Percentiles rank a stretch among this genome's conserved stretches.
These are phyloP conservation scores for Botrytis hyacinthi DNA, from an alignment of 2,329 filamentous ascomycete species.

Conservation along the genomic window DNA sequence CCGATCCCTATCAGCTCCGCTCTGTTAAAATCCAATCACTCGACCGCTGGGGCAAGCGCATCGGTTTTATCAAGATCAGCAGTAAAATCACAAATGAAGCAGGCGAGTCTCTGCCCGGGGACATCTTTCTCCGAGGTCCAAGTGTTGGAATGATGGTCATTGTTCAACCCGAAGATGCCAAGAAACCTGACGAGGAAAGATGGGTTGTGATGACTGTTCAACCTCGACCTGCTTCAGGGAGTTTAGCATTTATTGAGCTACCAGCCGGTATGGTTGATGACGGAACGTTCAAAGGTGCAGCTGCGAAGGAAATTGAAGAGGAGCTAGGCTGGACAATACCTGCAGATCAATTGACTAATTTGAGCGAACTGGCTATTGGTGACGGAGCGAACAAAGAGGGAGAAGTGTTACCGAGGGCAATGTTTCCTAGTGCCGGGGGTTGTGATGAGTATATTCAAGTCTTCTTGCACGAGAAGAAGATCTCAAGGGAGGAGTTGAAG, in stretches of 20 bases:
- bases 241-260: conserved; percentile 54
- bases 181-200: conserved; percentile 44
- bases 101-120: conserved; percentile 52
- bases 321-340: conserved; percentile 56
- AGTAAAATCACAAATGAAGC: conserved; percentile 49
- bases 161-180: conserved; percentile 48
- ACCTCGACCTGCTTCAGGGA: conserved; percentile 54
- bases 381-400: conserved; percentile 40
- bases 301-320: conserved; percentile 60
- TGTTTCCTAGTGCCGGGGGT: conserved; percentile 58
- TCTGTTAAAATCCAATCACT: conserved; percentile 53
- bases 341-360: conserved; percentile 48
- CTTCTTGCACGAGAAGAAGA: conserved; percentile 54
- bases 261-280: conserved; percentile 60
- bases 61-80: conserved; percentile 58
- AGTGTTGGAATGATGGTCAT: conserved; percentile 56
- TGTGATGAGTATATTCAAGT: conserved; percentile 61
- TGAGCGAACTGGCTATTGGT: conserved; percentile 55
- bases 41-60: conserved; percentile 50
- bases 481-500: conserved; percentile 49
- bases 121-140: conserved; percentile 57
- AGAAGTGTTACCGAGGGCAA: conserved; percentile 44
- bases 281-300: conserved; percentile 55
- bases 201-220: conserved; percentile 60
- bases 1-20: conserved; percentile 52